Percentiles rank a stretch among this genome's conserved stretches.
phyloP scores from a whole-genome alignment of 306 rosid genomes.

The Quercus bicolor region DNA sequence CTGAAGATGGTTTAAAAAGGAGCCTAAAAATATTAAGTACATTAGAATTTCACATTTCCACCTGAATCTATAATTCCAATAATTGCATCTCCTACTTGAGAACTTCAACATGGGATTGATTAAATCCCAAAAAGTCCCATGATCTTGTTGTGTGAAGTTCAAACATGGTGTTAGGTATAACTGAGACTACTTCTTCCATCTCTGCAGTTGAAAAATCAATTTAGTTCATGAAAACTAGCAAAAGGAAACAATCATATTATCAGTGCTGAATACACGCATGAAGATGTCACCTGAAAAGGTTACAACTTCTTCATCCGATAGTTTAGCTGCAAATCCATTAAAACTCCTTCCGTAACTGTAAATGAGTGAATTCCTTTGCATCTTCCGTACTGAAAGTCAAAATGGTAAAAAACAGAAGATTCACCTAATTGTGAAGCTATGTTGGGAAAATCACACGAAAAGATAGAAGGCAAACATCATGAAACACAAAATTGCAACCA shows the following conservation, averaged over 20 bases:
- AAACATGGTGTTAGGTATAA: background rate
- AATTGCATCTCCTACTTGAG: background rate
- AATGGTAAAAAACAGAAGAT: background rate
- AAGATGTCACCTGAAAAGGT: background rate
- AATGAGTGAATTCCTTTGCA: constrained; percentile 9
- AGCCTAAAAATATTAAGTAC: background rate
- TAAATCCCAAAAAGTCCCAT: constrained; percentile 21
- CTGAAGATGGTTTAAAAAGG: background rate
- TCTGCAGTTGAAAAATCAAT: background rate
- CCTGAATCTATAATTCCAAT: constrained; percentile 19
- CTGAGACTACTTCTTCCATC: constrained; percentile 18
- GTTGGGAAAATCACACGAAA: too few species aligned
- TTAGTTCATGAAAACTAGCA: background rate
- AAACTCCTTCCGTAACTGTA: constrained; percentile 13
- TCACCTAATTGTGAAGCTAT: background rate
- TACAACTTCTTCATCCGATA: constrained; percentile 6
- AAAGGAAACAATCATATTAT: background rate
- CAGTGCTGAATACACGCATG: too few species aligned
- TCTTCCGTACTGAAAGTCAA: background rate
- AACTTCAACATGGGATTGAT: background rate
- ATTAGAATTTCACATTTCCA: background rate
- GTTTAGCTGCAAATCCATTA: constrained; percentile 24
- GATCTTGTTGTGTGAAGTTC: constrained; percentile 27
- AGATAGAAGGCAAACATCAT: too few species aligned
- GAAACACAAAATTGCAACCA: too few species aligned